phyloP scores from a whole-genome alignment of 805 yeast genomes.

The Candida ponderosae region DNA sequence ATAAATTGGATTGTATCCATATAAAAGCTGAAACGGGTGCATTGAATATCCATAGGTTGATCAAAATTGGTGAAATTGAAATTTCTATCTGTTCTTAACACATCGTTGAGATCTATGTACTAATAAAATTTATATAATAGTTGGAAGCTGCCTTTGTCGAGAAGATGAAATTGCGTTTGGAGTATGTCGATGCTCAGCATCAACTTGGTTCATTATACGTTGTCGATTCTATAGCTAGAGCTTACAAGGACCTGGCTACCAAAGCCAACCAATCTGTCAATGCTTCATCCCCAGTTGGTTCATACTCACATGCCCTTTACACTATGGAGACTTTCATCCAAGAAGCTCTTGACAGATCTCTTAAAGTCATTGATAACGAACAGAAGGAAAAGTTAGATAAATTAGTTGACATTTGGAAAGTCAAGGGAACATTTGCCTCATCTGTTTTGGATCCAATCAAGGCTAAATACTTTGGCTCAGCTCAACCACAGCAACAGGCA shows the following conservation, averaged over 20 bases:
- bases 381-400: constrained; percentile 71
- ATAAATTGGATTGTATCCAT: no score
- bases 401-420: constrained; percentile 88
- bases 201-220: constrained; percentile 89
- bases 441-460: constrained; percentile 47
- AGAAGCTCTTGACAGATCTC: constrained; percentile 53
- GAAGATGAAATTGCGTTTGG: constrained; percentile 57
- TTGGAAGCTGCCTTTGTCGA: constrained; percentile 50
- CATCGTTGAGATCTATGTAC: no score
- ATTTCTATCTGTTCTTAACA: no score
- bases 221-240: constrained; percentile 87
- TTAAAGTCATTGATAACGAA: constrained; percentile 45
- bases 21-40: no score
- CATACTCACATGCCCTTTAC: constrained; percentile 66
- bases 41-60: no score
- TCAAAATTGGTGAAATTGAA: no score
- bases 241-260: constrained; percentile 67
- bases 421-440: constrained; percentile 67
- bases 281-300: constrained; percentile 53
- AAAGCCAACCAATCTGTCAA: constrained; percentile 41
- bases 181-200: constrained; percentile 67
- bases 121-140: constrained; percentile 9
- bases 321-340: constrained; percentile 59
- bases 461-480: constrained; percentile 41
- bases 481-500: constrained; percentile 19